Evolutionary conservation across 306 rosid genomes (phyloP).

Genomic region (Styphnolobium japonicum): DNA sequence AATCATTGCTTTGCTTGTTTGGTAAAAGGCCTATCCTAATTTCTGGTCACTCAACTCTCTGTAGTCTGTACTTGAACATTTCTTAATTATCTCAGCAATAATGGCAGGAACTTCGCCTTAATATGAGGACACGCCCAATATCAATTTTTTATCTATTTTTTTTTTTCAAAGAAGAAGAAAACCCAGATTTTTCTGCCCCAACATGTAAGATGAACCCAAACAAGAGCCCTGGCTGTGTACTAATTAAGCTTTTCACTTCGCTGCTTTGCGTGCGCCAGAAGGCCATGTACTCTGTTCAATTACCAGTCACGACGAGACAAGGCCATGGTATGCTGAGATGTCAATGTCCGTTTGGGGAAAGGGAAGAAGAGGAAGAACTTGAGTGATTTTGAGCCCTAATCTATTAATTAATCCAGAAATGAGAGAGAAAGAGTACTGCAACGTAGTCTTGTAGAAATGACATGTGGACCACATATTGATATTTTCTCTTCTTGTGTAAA

Average conservation of each 20-base stretch:
- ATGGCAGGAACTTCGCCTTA: slow-evolving; percentile 29
- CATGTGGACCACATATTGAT: neutral
- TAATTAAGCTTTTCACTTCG: neutral
- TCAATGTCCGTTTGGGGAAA: slow-evolving; percentile 3
- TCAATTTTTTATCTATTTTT: neutral
- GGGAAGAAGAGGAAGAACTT: neutral
- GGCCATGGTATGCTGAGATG: slow-evolving; percentile 3
- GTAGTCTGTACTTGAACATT: neutral
- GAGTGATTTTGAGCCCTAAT: slow-evolving; percentile 6
- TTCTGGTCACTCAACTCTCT: slow-evolving; percentile 33
- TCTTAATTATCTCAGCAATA: neutral
- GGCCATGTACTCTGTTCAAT: neutral
- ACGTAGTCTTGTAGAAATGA: neutral
- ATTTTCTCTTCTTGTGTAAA: neutral
- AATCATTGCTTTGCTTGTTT: slow-evolving; percentile 25
- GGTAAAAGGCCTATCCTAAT: slow-evolving; percentile 30
- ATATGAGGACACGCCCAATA: neutral
- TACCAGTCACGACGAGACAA: slow-evolving; percentile 9
- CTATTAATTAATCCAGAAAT: neutral
- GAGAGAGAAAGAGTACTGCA: neutral
- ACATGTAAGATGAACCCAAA: slow-evolving; percentile 1
- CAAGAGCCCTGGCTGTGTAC: neutral
- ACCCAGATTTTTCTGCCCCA: neutral
- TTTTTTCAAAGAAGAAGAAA: neutral
- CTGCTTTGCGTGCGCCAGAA: slow-evolving; percentile 5